A percentile compares a stretch with the other conserved stretches of the same genome.
Conservation (phyloP, 2,329 filamentous ascomycete genomes). For the Trichoderma aggressivum region DNA sequence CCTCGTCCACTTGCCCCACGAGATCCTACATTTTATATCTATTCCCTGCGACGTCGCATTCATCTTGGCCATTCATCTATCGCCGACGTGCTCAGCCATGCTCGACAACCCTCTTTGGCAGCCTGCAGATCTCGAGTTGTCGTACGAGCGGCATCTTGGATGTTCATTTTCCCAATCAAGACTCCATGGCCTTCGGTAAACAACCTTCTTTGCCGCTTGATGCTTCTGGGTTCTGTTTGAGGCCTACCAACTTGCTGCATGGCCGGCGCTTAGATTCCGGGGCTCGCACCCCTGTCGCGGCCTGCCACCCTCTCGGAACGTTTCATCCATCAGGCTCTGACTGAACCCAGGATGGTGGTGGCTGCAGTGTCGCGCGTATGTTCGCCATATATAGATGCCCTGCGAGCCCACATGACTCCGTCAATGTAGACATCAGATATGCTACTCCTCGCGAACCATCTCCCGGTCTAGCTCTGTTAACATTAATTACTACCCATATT, state of each 20-base stretch:
- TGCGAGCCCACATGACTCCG: background rate
- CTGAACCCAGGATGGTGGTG: background rate
- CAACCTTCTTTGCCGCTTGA: background rate
- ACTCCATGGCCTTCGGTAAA: background rate
- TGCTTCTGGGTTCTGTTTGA: background rate
- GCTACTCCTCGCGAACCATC: background rate
- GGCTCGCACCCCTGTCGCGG: background rate
- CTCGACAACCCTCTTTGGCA: background rate
- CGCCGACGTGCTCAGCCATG: background rate
- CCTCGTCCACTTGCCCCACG: background rate
- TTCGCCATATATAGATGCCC: background rate
- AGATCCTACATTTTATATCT: background rate
- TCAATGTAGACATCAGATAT: background rate
- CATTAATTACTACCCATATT: background rate
- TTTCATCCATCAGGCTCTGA: background rate
- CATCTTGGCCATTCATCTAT: background rate
- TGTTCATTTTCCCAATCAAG: background rate
- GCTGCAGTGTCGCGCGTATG: background rate
- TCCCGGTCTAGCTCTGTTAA: background rate
- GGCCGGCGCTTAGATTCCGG: slow-evolving; percentile 12
- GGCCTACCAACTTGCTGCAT: background rate
- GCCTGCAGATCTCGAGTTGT: background rate
- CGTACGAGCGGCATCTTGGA: background rate
- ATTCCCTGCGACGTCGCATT: background rate
- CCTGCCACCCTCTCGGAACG: background rate